Evolutionary conservation across 345 rosid species (phyloP), one percentile per base, ranked within the genome.

Genomic region (Cardamine occulta): DNA sequence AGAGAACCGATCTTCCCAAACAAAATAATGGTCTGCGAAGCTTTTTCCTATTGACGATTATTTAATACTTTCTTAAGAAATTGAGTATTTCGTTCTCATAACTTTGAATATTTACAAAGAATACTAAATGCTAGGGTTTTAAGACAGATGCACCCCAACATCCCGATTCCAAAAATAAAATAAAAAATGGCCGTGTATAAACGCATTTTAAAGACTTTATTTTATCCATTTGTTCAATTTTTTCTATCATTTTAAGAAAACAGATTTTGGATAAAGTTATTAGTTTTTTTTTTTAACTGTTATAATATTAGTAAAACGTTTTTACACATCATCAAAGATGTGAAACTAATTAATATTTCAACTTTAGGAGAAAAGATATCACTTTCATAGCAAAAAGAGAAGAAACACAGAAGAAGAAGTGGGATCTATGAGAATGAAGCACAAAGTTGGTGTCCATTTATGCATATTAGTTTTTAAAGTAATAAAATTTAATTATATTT

Each of bases 361-460:
- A 66, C 58, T 76, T 62, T 63, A 63, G 17, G 17, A 63, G 71
- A 76, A 76, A 76, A 47, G 26, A 76, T 71, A 45, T 63, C 52
- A 70, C 65, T 70, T 69, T 76, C 55, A 24, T 13, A 32, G n/a
- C 56, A 21, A 54, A 68, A 26, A 23, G 23, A 58, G 31, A 61
- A 15, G 8, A 51, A n/a, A 7, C n/a, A 24, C 26, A 6, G 3
- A 39, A 68, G 32, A 63, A 24, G 31, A 40, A 32, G 60, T 63
- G 75, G 60, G 59, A 62, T 70, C 59, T 51, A 60, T 51, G 68
- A 59, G 54, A 68, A 75, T n/a, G 74, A 75, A 59, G 7, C 60
- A 59, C 44, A 48, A 12, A 45, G 32, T 68, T 51, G 37, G 31
- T 28, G 34, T 67, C 21, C 28, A 57, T 74, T 24, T 28, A 44